These are phyloP conservation scores for Teratosphaeriaceae sp. DNA, from an alignment of 2,329 filamentous ascomycete species.

Conservation along the genomic window DNA sequence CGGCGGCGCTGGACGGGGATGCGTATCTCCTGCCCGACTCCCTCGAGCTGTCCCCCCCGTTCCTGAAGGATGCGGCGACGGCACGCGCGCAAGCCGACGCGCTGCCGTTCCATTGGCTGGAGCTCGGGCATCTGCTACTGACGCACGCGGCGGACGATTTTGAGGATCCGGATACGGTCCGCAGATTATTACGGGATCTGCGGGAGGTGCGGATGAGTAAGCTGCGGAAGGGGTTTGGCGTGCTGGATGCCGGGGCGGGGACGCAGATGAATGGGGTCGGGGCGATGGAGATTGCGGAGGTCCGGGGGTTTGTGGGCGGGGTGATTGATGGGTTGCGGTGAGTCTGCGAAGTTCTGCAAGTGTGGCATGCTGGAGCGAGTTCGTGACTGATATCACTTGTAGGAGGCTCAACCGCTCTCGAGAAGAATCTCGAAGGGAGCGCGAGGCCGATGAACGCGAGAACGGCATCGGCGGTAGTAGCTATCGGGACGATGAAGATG, in stretches of 20 bases:
- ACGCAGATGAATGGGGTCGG: slow-evolving; percentile 79
- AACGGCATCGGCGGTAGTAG: slow-evolving; percentile 45
- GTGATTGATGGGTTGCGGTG: slow-evolving; percentile 77
- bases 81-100: slow-evolving; percentile 60
- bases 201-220: slow-evolving; percentile 87
- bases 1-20: slow-evolving; percentile 12
- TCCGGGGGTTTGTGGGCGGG: slow-evolving; percentile 71
- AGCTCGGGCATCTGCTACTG: slow-evolving; percentile 79
- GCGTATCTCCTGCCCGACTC: slow-evolving; percentile 21
- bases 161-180: slow-evolving; percentile 62
- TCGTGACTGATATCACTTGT: slow-evolving; percentile 2
- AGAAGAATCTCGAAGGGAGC: slow-evolving; percentile 70
- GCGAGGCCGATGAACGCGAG: slow-evolving; percentile 58
- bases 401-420: slow-evolving; percentile 74
- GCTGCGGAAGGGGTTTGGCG: slow-evolving; percentile 67
- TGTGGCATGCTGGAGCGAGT: not conserved
- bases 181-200: slow-evolving; percentile 70
- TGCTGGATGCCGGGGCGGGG: slow-evolving; percentile 63
- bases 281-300: slow-evolving; percentile 87
- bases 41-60: slow-evolving; percentile 54
- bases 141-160: slow-evolving; percentile 82
- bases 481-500: slow-evolving; percentile 50
- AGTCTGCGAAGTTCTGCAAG: slow-evolving; percentile 5
- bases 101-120: slow-evolving; percentile 92
- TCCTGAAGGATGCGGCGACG: slow-evolving; percentile 64